phyloP scores from a whole-genome alignment of 257 asterid species.

The Handroanthus guayacan region DNA sequence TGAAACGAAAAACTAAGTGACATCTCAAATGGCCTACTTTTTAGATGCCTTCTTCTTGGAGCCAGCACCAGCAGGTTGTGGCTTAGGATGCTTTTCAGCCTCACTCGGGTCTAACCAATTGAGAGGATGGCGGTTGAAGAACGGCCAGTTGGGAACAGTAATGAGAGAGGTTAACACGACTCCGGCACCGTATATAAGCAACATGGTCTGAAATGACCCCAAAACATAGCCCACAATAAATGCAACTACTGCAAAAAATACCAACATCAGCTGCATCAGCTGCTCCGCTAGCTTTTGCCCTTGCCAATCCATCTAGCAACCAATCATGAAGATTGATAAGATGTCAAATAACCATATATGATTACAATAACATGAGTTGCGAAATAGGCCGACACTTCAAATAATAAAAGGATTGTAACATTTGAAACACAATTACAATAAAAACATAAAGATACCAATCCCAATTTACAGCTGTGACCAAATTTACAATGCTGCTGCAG shows the following conservation, averaged over 20 bases:
- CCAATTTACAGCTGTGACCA: background rate
- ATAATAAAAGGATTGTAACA: background rate
- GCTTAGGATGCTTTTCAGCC: constrained; percentile 75
- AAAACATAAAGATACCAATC: background rate
- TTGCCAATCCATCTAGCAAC: constrained; percentile 82
- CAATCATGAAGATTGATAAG: constrained; percentile 1
- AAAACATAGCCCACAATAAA: constrained; percentile 59
- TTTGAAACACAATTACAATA: background rate
- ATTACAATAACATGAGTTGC: background rate
- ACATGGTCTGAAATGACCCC: constrained; percentile 75
- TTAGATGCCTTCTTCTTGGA: constrained; percentile 62
- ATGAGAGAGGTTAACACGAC: constrained; percentile 65
- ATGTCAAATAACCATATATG: background rate
- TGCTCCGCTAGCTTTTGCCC: constrained; percentile 83
- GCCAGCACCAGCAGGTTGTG: constrained; percentile 46
- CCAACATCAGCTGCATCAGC: constrained; percentile 73
- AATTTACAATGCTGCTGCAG: background rate
- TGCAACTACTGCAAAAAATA: constrained; percentile 63
- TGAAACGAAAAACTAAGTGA: background rate
- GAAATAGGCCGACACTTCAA: background rate
- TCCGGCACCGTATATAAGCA: constrained; percentile 66
- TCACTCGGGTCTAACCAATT: constrained; percentile 74
- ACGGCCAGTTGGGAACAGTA: constrained; percentile 76
- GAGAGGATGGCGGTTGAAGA: constrained; percentile 69
- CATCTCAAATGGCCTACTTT: constrained; percentile 50